Percentiles rank a stretch among this genome's conserved stretches.
These are phyloP conservation scores for Typha latifolia DNA, from an alignment of 176 grass and related monocot genomes.

Conservation along the genomic window DNA sequence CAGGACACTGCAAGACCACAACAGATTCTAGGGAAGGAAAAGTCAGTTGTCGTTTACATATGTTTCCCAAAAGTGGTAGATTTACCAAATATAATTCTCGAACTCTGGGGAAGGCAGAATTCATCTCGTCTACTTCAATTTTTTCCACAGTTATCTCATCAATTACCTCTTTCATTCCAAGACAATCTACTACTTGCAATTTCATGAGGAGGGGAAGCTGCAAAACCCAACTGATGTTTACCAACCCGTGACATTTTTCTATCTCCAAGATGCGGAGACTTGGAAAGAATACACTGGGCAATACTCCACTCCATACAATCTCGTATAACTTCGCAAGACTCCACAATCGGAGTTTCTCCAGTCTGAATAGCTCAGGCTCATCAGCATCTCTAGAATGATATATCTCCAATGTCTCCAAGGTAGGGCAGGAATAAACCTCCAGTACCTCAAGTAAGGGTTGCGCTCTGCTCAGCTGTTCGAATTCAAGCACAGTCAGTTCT, in stretches of 20 bases:
- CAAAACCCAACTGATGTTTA: conserved; percentile 6
- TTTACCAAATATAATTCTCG: not conserved
- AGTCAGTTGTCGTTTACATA: not conserved
- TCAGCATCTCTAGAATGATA: too few species aligned
- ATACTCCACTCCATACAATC: not conserved
- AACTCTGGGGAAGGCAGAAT: not conserved
- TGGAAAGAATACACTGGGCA: not conserved
- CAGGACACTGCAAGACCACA: not conserved
- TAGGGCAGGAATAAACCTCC: not conserved
- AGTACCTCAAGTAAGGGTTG: not conserved
- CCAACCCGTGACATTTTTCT: not conserved
- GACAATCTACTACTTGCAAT: not conserved
- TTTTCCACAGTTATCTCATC: not conserved
- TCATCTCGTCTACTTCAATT: too few species aligned
- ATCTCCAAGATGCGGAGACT: not conserved
- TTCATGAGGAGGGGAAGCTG: conserved; percentile 1
- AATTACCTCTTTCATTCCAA: not conserved
- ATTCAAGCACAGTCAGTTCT: not conserved
- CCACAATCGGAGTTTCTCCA: not conserved
- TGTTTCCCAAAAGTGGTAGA: not conserved
- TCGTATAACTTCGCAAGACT: not conserved
- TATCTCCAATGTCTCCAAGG: not conserved
- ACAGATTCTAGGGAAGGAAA: not conserved
- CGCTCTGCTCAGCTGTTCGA: not conserved
- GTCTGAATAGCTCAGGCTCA: not conserved